Evolutionary conservation across 1,139 yeast genomes (phyloP).

Genomic region (Lodderomyces jiufengensis): DNA sequence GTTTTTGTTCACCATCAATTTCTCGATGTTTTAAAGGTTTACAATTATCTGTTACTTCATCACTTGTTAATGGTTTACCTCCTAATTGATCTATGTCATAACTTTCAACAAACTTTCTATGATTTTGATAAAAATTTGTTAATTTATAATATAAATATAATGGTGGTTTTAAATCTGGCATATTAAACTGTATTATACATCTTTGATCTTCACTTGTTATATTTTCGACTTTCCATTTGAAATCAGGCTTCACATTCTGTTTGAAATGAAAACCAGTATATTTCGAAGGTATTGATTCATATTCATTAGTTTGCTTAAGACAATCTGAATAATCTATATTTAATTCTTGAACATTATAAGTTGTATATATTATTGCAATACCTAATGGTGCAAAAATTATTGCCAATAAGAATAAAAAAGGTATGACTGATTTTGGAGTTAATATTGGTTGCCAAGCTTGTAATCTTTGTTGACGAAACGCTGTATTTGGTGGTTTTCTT

Average conservation of each 20-base stretch:
- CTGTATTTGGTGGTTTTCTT: slow-evolving; percentile 72
- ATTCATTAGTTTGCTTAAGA: slow-evolving; percentile 28
- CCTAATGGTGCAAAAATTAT: slow-evolving; percentile 76
- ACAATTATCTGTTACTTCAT: slow-evolving; percentile 51
- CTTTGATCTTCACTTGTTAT: slow-evolving; percentile 24
- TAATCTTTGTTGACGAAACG: slow-evolving; percentile 69
- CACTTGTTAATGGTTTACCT: slow-evolving; percentile 54
- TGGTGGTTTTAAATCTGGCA: slow-evolving; percentile 61
- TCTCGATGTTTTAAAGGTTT: slow-evolving; percentile 47
- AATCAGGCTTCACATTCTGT: slow-evolving; percentile 36
- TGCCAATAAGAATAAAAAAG: slow-evolving; percentile 57
- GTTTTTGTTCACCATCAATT: slow-evolving; percentile 33
- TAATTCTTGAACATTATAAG: slow-evolving; percentile 57
- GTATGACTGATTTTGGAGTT: slow-evolving; percentile 73
- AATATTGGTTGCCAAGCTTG: slow-evolving; percentile 84
- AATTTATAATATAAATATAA: slow-evolving; percentile 65
- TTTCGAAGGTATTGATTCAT: slow-evolving; percentile 46
- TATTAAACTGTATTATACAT: slow-evolving; percentile 56
- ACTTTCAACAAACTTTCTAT: slow-evolving; percentile 71
- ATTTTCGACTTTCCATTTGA: slow-evolving; percentile 53
- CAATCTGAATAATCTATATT: slow-evolving; percentile 61
- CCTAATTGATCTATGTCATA: slow-evolving; percentile 62
- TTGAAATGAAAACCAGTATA: slow-evolving; percentile 55
- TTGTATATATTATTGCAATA: slow-evolving; percentile 57
- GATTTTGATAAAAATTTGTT: slow-evolving; percentile 76